Evolutionary conservation across 1,284 basidiomycete genomes (phyloP).

Genomic region (Apiotrichum brassicae): DNA sequence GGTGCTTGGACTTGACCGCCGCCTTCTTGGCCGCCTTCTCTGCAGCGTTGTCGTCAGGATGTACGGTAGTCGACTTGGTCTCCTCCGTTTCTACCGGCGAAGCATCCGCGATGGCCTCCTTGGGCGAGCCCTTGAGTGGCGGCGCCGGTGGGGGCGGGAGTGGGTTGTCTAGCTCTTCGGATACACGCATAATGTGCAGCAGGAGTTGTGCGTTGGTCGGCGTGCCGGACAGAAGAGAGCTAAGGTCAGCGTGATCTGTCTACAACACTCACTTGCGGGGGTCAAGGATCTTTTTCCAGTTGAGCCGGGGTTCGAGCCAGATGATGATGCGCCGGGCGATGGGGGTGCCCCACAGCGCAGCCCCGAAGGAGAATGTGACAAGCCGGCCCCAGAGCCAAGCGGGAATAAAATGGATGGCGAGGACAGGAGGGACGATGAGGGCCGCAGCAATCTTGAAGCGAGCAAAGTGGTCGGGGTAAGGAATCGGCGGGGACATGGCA

Average conservation of each 20-base stretch:
- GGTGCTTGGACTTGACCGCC: neutral
- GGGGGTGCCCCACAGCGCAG: conserved; percentile 51
- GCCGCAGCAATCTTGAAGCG: conserved; percentile 46
- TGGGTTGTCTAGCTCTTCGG: conserved; percentile 45
- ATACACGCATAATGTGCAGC: conserved; percentile 52
- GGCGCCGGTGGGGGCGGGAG: conserved; percentile 39
- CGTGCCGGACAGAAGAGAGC: conserved; percentile 51
- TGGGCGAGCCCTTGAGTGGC: neutral
- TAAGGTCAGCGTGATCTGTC: too few relatives aligned
- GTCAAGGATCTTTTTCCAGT: conserved; percentile 18
- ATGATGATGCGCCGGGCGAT: neutral
- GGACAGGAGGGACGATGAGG: conserved; percentile 40
- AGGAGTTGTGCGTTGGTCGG: conserved; percentile 57
- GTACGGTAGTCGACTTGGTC: too few relatives aligned
- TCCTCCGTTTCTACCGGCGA: neutral
- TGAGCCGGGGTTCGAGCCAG: neutral
- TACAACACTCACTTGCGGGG: too few relatives aligned
- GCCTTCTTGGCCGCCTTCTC: neutral
- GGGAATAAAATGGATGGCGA: conserved; percentile 49
- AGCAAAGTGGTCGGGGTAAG: conserved; percentile 44
- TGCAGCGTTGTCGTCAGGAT: neutral
- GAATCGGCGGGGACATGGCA: conserved; percentile 42
- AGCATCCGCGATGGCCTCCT: neutral
- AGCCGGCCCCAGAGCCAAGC: conserved; percentile 49
- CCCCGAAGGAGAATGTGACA: conserved; percentile 50